Conservation (phyloP, 495 filamentous ascomycete species). For the Diplogelasinospora grovesii region DNA sequence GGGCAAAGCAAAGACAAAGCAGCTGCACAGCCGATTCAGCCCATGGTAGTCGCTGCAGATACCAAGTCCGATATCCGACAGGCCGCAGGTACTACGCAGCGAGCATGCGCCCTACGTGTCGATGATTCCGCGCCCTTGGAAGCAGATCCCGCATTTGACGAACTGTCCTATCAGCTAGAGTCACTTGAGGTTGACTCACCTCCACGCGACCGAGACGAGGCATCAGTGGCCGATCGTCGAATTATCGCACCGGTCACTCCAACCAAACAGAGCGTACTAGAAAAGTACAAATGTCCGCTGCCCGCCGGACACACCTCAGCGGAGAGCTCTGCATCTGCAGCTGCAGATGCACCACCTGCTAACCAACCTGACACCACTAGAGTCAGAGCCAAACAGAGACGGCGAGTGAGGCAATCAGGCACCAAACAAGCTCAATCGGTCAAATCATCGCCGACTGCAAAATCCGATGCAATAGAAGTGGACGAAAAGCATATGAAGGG, state of each 20-base stretch:
- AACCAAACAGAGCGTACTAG: not conserved
- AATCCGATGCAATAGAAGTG: too few species aligned
- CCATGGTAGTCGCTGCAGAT: slow-evolving; percentile 5
- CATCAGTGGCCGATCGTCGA: too few species aligned
- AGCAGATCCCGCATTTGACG: slow-evolving; percentile 9
- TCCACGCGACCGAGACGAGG: too few species aligned
- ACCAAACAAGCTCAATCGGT: slow-evolving; percentile 1
- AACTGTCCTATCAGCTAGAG: too few species aligned
- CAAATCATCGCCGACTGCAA: too few species aligned
- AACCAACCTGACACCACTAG: not conserved
- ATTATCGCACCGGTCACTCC: too few species aligned
- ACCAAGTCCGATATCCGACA: too few species aligned
- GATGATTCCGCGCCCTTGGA: slow-evolving; percentile 8
- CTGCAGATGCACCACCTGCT: not conserved
- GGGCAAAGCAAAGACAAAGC: not conserved
- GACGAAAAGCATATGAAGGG: too few species aligned
- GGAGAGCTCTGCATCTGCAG: not conserved
- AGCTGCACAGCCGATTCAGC: slow-evolving; percentile 1
- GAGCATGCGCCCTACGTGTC: not conserved
- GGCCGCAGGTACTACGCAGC: too few species aligned
- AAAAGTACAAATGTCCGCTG: not conserved
- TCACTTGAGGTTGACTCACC: too few species aligned
- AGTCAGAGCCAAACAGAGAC: slow-evolving; percentile 1
- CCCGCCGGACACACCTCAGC: not conserved
- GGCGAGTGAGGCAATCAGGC: not conserved